Evolutionary conservation across 2,329 filamentous ascomycete genomes (phyloP), one percentile per base, ranked within the genome.

Genomic region (Xylariaceae sp.): DNA sequence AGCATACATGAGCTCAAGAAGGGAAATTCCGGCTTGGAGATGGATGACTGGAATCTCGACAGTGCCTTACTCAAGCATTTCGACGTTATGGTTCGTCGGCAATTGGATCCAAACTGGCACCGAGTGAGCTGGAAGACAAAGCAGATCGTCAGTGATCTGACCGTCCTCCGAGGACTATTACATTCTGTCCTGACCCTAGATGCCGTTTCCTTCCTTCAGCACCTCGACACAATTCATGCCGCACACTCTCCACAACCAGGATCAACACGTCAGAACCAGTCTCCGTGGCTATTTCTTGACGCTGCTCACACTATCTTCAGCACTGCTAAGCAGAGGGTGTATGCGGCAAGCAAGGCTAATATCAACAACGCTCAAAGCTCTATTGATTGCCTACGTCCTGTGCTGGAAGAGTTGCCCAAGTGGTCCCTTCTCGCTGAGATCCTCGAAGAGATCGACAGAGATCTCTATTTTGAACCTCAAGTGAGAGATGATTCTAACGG

Each of bases 31-130:
- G 91, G 90, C 2, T 73, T 98, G 6, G 92, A 97, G 56, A 91
- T 97, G 82, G 91, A 94, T 48, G 91, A 96, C 60, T 97, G 92
- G 92, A 96, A 89, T 40, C 74, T 95, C 16, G 92, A 97, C 65
- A 96, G 88, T 61, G 92, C 92, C 27, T 70, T 97, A 49, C 86
- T 96, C 55, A 88, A 86, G 61, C 95, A 90, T 59, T 98, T 98
- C 64, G 93, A 97, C 64, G 74, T 87, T 49, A 85, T 91, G 44
- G 83, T 98, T 40, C 80, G 92, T 50, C 80, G 91, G 47, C 93
- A 98, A 65, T 73, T 98, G 16, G 91, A 97, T 61, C 91, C 92
- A 4, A 91, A 97, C 47, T 98, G 93, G 93, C 93, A 98, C 70
- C 82, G 93, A 43, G 88, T 95, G 41, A 96, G 87, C 64, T 95